A percentile compares a stretch with the other conserved stretches of the same genome.
Evolutionary conservation across 495 filamentous ascomycete species (phyloP).

Genomic region (Trichoderma virens): DNA sequence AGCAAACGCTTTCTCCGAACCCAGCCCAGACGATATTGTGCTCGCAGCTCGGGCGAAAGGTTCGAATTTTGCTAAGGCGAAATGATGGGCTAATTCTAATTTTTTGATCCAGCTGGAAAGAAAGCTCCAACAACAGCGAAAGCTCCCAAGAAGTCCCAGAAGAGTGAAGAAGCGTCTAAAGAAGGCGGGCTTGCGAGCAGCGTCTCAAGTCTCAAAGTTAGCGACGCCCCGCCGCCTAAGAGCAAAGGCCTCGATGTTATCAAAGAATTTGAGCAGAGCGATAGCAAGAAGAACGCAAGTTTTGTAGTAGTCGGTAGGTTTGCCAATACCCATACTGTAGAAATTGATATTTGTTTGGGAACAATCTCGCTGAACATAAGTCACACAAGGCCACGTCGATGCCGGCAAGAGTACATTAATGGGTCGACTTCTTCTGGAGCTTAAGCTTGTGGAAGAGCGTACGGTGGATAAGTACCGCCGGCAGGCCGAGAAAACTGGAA

Average conservation of each 20-base stretch:
- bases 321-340: too few species aligned
- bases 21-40: constrained; percentile 91
- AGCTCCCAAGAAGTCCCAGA: constrained; percentile 25
- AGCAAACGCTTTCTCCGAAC: constrained; percentile 67
- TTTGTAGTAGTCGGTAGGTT: constrained; percentile 88
- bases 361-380: not conserved
- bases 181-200: constrained; percentile 27
- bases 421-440: constrained; percentile 86
- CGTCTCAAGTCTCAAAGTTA: constrained; percentile 54
- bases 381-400: constrained; percentile 77
- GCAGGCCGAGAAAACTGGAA: constrained; percentile 86
- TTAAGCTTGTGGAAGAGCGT: constrained; percentile 76
- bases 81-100: constrained; percentile 34
- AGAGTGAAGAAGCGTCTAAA: constrained; percentile 21
- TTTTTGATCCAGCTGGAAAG: constrained; percentile 36
- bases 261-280: constrained; percentile 67
- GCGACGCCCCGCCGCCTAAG: constrained; percentile 63
- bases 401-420: constrained; percentile 96
- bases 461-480: constrained; percentile 80
- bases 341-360: not conserved
- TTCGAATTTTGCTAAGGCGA: constrained; percentile 47
- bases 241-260: constrained; percentile 84
- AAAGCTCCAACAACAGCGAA: constrained; percentile 27
- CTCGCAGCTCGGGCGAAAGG: constrained; percentile 84
- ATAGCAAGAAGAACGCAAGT: constrained; percentile 73